Base-by-base conservation (phyloP, 73 alveolate species). In the Paraurostyla sp. region DNA sequence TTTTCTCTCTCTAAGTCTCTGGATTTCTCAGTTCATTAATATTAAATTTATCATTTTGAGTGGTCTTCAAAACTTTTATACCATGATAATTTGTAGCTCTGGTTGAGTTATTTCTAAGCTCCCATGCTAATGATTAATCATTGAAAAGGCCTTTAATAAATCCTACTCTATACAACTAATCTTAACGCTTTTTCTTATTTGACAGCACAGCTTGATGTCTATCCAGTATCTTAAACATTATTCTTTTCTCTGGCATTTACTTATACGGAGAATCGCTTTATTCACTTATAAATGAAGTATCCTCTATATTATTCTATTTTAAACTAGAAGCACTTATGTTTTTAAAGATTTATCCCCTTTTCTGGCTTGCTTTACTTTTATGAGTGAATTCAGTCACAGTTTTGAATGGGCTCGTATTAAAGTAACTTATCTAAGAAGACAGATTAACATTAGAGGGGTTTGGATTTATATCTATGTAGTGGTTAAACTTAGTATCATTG, bases 51-150 rank as follows among this genome's bases (percentile, higher is more conserved):
- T 52, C 69, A 13, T 9, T 6, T 9, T 18, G 22, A 30, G 49
- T 33, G 23, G 78, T 16, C 13, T 7, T 7, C 7, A 60, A 3
- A 9, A 60, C 78, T 32, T 33, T 60, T 18, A 60, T 9, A 29
- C 50, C 45, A 30, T 11, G 32, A 3, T 60, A 60, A 33, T 60
- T 60, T 32, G 78, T 9, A 16, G 78, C 6, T 32, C 78, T 60
- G 16, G 50, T 6, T 6, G 78, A 18, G 32, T 60, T 60, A 60
- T 60, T 60, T 30, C 78, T 25, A 4, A 60, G 32, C 23, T 60
- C 78, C 78, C 78, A 60, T 9, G 78, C 78, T 23, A 60, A 27
- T 9, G 78, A 60, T 27, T 60, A 9, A 60, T 60, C 78, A 60
- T 60, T 60, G 25, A 60, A 60, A 3, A 60, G 3, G 6, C 78